phyloP scores from a whole-genome alignment of 1,284 basidiomycete species.

The Fistulina hepatica region DNA sequence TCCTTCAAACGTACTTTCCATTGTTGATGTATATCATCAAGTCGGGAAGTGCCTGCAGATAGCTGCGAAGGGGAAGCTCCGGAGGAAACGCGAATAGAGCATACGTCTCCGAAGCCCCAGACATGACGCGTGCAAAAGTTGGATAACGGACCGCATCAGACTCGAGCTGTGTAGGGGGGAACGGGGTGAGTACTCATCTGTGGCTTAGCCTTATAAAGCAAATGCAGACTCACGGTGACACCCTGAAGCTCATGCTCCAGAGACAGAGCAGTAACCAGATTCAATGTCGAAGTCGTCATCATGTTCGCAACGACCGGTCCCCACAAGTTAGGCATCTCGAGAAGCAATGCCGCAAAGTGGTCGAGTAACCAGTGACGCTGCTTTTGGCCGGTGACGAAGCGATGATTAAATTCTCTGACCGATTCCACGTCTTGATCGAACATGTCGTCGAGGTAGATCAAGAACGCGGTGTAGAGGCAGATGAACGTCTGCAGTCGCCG shows the following conservation, averaged over 20 bases:
- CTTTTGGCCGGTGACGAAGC: slow-evolving; percentile 14
- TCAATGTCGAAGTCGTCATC: slow-evolving; percentile 20
- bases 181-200: too few relatives aligned
- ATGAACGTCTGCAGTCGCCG: slow-evolving; percentile 17
- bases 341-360: slow-evolving; percentile 19
- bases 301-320: slow-evolving; percentile 17
- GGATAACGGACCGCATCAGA: slow-evolving; percentile 18
- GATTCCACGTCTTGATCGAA: slow-evolving; percentile 13
- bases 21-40: slow-evolving; percentile 19
- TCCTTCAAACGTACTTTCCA: slow-evolving; percentile 19
- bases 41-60: slow-evolving; percentile 24
- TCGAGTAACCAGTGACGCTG: slow-evolving; percentile 21
- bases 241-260: slow-evolving; percentile 22
- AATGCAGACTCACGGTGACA: slow-evolving; percentile 12
- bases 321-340: slow-evolving; percentile 15
- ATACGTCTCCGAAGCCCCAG: slow-evolving; percentile 21
- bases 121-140: slow-evolving; percentile 21
- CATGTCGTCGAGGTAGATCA: slow-evolving; percentile 23
- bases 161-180: too few relatives aligned
- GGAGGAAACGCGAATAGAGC: slow-evolving; percentile 22
- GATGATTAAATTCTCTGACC: slow-evolving; percentile 20
- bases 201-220: too few relatives aligned
- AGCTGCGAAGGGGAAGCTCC: slow-evolving; percentile 18
- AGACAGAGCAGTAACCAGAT: slow-evolving; percentile 18
- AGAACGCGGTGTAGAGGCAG: slow-evolving; percentile 22